Percentiles rank a stretch among this genome's conserved stretches.
Conservation (phyloP, 2,329 filamentous ascomycete genomes). For the Xylaria sp. region DNA sequence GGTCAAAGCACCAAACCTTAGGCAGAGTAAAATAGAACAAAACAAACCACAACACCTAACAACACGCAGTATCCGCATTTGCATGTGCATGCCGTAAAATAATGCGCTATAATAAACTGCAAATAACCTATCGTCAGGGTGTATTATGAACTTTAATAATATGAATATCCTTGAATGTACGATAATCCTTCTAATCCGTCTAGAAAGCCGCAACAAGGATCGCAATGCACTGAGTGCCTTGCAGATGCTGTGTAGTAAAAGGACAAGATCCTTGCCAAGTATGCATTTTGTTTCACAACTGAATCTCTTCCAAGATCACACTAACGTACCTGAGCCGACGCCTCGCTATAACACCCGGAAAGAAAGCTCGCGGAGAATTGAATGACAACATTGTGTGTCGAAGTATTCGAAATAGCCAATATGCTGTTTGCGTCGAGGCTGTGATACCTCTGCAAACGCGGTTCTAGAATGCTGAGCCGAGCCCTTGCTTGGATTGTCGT, state of each 20-base stretch:
- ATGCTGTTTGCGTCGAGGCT: conserved; percentile 31
- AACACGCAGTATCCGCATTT: conserved; percentile 5
- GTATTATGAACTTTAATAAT: conserved; percentile 31
- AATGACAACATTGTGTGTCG: conserved; percentile 36
- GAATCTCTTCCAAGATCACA: conserved; percentile 45
- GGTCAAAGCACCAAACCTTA: not conserved
- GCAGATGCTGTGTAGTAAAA: conserved; percentile 34
- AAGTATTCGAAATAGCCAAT: conserved; percentile 30
- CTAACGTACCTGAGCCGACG: conserved; percentile 50
- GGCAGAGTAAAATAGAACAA: not conserved
- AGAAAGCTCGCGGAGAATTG: conserved; percentile 41
- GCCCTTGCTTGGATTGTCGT: conserved; percentile 92
- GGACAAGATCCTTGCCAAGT: conserved; percentile 42
- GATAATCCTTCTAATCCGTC: conserved; percentile 44
- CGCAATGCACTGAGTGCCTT: conserved; percentile 37
- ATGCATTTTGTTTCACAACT: conserved; percentile 47
- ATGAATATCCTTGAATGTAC: conserved; percentile 37
- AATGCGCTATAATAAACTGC: conserved; percentile 19
- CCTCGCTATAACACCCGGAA: conserved; percentile 51
- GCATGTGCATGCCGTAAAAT: conserved; percentile 6
- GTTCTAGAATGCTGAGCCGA: conserved; percentile 82
- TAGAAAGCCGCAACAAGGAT: conserved; percentile 41
- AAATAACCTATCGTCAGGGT: conserved; percentile 21
- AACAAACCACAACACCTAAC: not conserved
- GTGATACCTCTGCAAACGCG: conserved; percentile 30